A percentile compares a stretch with the other conserved stretches of the same genome.
These are phyloP conservation scores for Chalciporus piperatus DNA, from an alignment of 768 basidiomycete genomes.

Conservation along the genomic window DNA sequence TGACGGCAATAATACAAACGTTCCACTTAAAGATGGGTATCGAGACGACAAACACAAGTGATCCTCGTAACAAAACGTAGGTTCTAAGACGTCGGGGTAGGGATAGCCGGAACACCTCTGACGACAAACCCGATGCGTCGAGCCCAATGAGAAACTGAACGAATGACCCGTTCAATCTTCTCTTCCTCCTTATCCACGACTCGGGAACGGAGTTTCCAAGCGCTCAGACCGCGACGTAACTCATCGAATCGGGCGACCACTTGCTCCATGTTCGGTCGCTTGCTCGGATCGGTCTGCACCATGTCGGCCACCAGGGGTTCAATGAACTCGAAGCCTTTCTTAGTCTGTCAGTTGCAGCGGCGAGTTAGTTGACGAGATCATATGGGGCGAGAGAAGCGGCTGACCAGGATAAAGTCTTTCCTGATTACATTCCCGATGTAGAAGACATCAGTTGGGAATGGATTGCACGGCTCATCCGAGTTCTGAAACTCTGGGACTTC, in stretches of 20 bases:
- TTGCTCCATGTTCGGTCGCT: constrained; percentile 37
- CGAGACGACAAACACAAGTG: no score
- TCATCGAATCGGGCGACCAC: constrained; percentile 31
- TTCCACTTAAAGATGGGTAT: no score
- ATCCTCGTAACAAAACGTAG: no score
- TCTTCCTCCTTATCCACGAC: constrained; percentile 5
- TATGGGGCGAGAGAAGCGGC: neutral
- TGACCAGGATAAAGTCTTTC: constrained; percentile 32
- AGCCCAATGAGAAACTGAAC: constrained; percentile 20
- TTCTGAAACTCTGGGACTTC: constrained; percentile 39
- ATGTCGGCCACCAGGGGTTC: constrained; percentile 32
- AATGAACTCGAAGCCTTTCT: constrained; percentile 27
- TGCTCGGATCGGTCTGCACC: constrained; percentile 32
- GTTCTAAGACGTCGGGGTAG: neutral
- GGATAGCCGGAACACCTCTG: constrained; percentile 14
- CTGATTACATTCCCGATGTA: constrained; percentile 39
- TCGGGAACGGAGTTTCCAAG: constrained; percentile 27
- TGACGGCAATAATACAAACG: no score
- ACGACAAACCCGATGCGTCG: constrained; percentile 19
- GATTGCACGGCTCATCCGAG: constrained; percentile 26
- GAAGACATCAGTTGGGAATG: constrained; percentile 45
- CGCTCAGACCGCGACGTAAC: constrained; percentile 15
- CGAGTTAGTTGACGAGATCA: constrained; percentile 3
- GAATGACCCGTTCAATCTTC: constrained; percentile 2
- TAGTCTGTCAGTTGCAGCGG: neutral